phyloP scores from a whole-genome alignment of 2,329 filamentous ascomycete genomes.

The Didymosphaeria variabile region DNA sequence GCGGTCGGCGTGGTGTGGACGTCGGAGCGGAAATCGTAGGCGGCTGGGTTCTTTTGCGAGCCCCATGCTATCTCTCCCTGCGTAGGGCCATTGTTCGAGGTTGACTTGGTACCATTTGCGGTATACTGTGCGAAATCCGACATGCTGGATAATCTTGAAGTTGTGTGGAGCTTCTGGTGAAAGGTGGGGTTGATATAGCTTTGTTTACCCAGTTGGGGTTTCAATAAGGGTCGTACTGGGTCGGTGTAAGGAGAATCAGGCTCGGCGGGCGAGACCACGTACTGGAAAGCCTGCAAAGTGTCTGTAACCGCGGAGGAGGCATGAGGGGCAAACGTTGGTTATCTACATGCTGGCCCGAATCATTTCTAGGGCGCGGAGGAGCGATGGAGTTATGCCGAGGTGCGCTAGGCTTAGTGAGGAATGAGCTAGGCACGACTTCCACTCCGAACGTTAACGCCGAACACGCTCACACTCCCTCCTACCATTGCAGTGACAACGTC shows the following conservation, averaged over 20 bases:
- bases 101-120: slow-evolving; percentile 37
- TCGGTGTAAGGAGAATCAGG: slow-evolving; percentile 39
- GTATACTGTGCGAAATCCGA: slow-evolving; percentile 43
- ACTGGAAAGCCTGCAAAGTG: slow-evolving; percentile 36
- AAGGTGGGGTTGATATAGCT: slow-evolving; percentile 21
- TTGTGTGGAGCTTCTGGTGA: slow-evolving; percentile 26
- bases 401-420: slow-evolving; percentile 2
- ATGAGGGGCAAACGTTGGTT: slow-evolving; percentile 24
- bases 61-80: slow-evolving; percentile 46
- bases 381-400: neutral
- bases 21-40: slow-evolving; percentile 64
- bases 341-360: slow-evolving; percentile 3
- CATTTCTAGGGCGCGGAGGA: slow-evolving; percentile 1
- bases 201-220: slow-evolving; percentile 18
- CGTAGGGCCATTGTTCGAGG: slow-evolving; percentile 23
- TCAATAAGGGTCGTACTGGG: slow-evolving; percentile 29
- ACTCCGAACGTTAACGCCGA: slow-evolving; percentile 5
- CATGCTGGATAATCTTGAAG: slow-evolving; percentile 34
- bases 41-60: slow-evolving; percentile 59
- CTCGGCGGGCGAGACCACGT: slow-evolving; percentile 37
- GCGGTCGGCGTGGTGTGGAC: slow-evolving; percentile 52
- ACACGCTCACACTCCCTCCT: neutral
- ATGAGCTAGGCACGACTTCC: neutral
- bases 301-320: slow-evolving; percentile 33
- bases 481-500: neutral